Percentiles rank a stretch among this genome's conserved stretches.
Evolutionary conservation across 2,329 filamentous ascomycete species (phyloP).

Genomic region (Aspergillus udagawae): DNA sequence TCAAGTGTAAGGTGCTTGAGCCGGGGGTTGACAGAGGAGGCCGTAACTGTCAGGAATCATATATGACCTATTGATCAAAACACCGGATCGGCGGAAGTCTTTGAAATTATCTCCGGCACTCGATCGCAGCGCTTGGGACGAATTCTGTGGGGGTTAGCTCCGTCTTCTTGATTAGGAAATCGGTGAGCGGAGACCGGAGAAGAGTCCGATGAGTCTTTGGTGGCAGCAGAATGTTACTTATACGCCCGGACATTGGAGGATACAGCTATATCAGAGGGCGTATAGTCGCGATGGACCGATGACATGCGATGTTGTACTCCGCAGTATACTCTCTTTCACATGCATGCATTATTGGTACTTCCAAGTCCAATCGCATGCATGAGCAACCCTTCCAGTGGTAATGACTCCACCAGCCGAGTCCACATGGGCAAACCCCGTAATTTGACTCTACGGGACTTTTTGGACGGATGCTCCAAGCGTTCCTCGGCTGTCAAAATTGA

Average conservation of each 20-base stretch:
- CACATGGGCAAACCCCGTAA: not conserved
- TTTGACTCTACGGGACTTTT: not conserved
- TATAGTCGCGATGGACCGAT: not conserved
- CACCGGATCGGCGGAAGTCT: not conserved
- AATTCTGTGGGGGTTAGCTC: slow-evolving; percentile 24
- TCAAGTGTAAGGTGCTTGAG: not conserved
- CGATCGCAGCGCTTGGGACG: slow-evolving; percentile 15
- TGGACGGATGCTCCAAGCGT: not conserved
- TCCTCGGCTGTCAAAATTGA: not conserved
- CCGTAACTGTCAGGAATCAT: not conserved
- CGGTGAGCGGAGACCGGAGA: slow-evolving; percentile 25
- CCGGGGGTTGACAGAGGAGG: not conserved
- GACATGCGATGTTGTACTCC: not conserved
- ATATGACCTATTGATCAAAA: not conserved
- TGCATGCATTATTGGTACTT: not conserved
- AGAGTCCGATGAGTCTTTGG: not conserved
- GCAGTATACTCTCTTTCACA: not conserved
- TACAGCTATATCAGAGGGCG: not conserved
- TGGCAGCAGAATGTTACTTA: not conserved
- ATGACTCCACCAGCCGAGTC: not conserved
- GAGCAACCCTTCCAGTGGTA: not conserved
- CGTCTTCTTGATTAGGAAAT: slow-evolving; percentile 26
- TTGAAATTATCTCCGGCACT: slow-evolving; percentile 5
- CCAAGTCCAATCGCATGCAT: not conserved
- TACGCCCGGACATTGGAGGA: not conserved